Base-by-base conservation (phyloP, 768 basidiomycete genomes). In the Mycena epipterygia region DNA sequence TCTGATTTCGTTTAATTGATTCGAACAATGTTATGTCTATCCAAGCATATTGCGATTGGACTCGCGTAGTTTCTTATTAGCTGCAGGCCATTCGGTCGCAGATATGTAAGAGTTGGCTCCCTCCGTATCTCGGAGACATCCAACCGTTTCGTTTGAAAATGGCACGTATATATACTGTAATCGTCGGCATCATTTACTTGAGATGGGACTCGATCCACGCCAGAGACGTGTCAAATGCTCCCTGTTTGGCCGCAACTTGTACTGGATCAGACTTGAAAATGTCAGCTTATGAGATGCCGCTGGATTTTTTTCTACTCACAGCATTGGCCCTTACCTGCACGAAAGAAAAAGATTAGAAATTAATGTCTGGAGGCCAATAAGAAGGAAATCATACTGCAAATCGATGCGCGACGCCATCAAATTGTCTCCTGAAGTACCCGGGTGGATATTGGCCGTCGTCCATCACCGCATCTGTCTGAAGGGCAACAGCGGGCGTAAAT, bases 1-100 rank as follows among this genome's bases (percentile, higher is more conserved):
- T 39, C 65, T 89, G 69, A 66, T 87, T 33, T 63, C 72, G n/a
- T 88, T 87, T 68, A 32, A 58, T 19, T 51, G 17, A 55, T 7
- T 37, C 35, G n/a, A n/a, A n/a, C n/a, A n/a, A n/a, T n/a, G n/a
- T n/a, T n/a, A n/a, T n/a, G n/a, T n/a, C n/a, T n/a, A n/a, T n/a
- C n/a, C n/a, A n/a, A n/a, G n/a, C n/a, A n/a, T n/a, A n/a, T n/a
- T n/a, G n/a, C n/a, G n/a, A n/a, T n/a, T n/a, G n/a, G n/a, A n/a
- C n/a, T n/a, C n/a, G n/a, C n/a, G n/a, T n/a, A n/a, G n/a, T n/a
- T n/a, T n/a, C n/a, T n/a, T n/a, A n/a, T n/a, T n/a, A n/a, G n/a
- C n/a, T n/a, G n/a, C n/a, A n/a, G n/a, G n/a, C n/a, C n/a, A n/a
- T n/a, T n/a, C n/a, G n/a, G n/a, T n/a, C n/a, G n/a, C n/a, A n/a